Conservation (phyloP, 2,329 filamentous ascomycete genomes). For the Apiospora aurea region DNA sequence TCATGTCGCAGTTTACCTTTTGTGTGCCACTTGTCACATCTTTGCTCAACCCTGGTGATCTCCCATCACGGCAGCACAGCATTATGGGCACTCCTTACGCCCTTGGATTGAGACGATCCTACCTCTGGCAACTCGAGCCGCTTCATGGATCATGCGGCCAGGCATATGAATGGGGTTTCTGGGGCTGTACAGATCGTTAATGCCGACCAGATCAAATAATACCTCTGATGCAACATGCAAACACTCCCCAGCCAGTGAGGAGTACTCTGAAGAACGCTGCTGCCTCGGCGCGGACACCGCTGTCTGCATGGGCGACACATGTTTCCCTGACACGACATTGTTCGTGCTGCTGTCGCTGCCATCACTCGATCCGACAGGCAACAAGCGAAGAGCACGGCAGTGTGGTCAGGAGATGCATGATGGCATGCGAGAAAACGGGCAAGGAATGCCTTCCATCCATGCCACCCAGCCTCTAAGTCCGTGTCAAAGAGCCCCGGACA, state of each 20-base stretch:
- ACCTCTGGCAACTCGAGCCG: neutral
- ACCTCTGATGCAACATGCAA: conserved; percentile 7
- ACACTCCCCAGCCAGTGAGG: neutral
- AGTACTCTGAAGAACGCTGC: neutral
- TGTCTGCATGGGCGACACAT: conserved; percentile 13
- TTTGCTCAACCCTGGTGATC: conserved; percentile 13
- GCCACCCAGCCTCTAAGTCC: neutral
- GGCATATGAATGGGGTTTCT: neutral
- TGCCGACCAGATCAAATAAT: neutral
- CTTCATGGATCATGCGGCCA: neutral
- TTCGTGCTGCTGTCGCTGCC: neutral
- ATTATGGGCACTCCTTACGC: conserved; percentile 7
- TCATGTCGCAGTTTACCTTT: conserved; percentile 10
- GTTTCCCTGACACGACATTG: conserved; percentile 11
- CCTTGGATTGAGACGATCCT: neutral
- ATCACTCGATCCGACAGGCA: neutral
- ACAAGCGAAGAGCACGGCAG: neutral
- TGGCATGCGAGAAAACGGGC: neutral
- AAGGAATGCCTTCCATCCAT: neutral
- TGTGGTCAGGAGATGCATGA: neutral
- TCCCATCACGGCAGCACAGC: conserved; percentile 18
- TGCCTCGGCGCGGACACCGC: neutral
- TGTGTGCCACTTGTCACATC: conserved; percentile 20
- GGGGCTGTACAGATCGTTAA: neutral
- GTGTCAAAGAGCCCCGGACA: neutral